Percentiles rank a stretch among this genome's conserved stretches.
Evolutionary conservation across 164 flowering plant genomes (phyloP).

Genomic region (Nymphaea thermarum): DNA sequence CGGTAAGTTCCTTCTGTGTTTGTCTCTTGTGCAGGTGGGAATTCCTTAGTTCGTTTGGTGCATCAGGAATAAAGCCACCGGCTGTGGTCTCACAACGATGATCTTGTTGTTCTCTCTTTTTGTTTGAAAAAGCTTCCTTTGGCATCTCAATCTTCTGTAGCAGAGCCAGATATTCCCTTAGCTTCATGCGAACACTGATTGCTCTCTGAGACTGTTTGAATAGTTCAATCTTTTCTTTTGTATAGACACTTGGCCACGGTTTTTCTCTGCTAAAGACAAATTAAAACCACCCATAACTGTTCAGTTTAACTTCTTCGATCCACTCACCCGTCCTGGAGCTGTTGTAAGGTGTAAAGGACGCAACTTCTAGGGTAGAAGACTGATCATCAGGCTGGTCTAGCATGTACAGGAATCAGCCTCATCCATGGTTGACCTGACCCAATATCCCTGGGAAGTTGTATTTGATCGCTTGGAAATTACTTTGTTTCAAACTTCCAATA

Average conservation of each 20-base stretch:
- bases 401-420: too few species aligned
- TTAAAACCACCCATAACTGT: too few species aligned
- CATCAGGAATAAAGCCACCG: not conserved
- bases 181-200: not conserved
- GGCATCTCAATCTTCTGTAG: not conserved
- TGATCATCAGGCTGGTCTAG: too few species aligned
- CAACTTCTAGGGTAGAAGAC: too few species aligned
- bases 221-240: not conserved
- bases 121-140: not conserved
- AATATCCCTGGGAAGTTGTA: too few species aligned
- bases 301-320: too few species aligned
- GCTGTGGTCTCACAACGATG: not conserved
- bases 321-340: too few species aligned
- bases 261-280: too few species aligned
- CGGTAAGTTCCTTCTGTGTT: slow-evolving; percentile 22
- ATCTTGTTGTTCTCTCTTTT: not conserved
- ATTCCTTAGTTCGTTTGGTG: slow-evolving; percentile 2
- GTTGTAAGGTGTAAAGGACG: too few species aligned
- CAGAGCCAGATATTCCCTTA: not conserved
- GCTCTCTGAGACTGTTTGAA: not conserved
- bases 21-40: not conserved
- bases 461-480: too few species aligned
- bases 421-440: too few species aligned
- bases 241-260: not conserved
- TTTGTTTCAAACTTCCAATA: too few species aligned